Percentiles rank a stretch among this genome's conserved stretches.
These are phyloP conservation scores for Colletotrichum lindemuthianum DNA, from an alignment of 2,329 filamentous ascomycete genomes.

Conservation along the genomic window DNA sequence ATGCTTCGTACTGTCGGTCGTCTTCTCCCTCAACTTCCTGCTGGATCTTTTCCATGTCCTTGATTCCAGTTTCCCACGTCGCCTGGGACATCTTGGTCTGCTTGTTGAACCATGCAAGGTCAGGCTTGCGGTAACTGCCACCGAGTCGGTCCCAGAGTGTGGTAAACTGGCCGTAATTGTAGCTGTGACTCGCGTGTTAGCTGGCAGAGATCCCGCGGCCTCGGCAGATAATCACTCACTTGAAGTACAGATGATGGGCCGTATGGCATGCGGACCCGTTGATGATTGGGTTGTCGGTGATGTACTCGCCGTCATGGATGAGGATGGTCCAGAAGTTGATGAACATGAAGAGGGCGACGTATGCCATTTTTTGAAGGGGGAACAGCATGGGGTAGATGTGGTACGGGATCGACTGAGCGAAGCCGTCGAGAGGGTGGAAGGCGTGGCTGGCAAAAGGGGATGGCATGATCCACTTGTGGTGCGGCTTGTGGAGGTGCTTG, in stretches of 20 bases:
- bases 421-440: slow-evolving; percentile 95
- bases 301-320: slow-evolving; percentile 95
- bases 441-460: slow-evolving; percentile 92
- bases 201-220: too few species aligned
- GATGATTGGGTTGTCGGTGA: slow-evolving; percentile 88
- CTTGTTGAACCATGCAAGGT: slow-evolving; percentile 75
- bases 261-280: slow-evolving; percentile 94
- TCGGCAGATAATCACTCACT: slow-evolving; percentile 20
- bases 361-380: slow-evolving; percentile 90
- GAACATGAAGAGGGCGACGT: slow-evolving; percentile 86
- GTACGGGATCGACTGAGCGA: slow-evolving; percentile 88
- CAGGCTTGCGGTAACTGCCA: slow-evolving; percentile 78
- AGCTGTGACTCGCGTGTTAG: slow-evolving; percentile 64
- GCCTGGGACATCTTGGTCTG: slow-evolving; percentile 76
- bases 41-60: slow-evolving; percentile 74
- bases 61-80: slow-evolving; percentile 69
- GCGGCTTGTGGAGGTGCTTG: slow-evolving; percentile 92
- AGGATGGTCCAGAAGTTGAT: slow-evolving; percentile 98
- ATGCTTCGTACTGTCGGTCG: slow-evolving; percentile 37
- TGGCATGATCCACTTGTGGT: slow-evolving; percentile 99
- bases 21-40: slow-evolving; percentile 51
- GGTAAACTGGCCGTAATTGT: slow-evolving; percentile 81
- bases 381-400: slow-evolving; percentile 94
- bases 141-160: slow-evolving; percentile 80
- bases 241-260: slow-evolving; percentile 72